These are phyloP conservation scores for Penicillium vulpinum DNA, from an alignment of 2,329 filamentous ascomycete genomes.

Conservation along the genomic window DNA sequence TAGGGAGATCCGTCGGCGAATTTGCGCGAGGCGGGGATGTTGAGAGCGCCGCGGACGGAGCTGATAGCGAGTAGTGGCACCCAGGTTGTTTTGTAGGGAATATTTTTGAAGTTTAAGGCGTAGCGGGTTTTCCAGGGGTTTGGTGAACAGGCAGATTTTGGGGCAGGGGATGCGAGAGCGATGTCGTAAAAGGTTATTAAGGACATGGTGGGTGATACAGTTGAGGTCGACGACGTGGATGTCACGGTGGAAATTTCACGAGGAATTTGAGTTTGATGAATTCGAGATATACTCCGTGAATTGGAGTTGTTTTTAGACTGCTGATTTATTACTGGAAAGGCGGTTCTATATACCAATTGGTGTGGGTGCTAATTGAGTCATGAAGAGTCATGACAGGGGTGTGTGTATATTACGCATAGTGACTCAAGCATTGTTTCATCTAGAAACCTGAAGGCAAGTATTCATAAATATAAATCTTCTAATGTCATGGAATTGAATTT, in stretches of 20 bases:
- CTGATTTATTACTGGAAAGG: background rate
- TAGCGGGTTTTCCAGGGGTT: constrained; percentile 56
- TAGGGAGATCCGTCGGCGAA: constrained; percentile 55
- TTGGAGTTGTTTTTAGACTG: too few relatives aligned
- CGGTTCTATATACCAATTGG: background rate
- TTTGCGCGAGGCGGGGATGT: constrained; percentile 54
- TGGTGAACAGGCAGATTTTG: constrained; percentile 40
- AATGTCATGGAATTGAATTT: too few relatives aligned
- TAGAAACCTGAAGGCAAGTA: too few relatives aligned
- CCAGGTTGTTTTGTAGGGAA: constrained; percentile 55
- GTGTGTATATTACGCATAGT: too few relatives aligned
- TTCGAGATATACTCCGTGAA: background rate
- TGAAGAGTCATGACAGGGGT: background rate
- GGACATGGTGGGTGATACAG: background rate
- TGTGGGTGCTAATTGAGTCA: background rate
- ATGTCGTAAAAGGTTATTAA: constrained; percentile 50
- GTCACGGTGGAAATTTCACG: background rate
- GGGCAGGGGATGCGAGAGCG: constrained; percentile 36
- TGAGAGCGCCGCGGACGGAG: constrained; percentile 49
- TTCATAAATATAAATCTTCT: too few relatives aligned
- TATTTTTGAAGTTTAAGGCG: constrained; percentile 52
- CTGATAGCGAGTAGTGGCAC: constrained; percentile 55
- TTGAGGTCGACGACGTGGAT: background rate
- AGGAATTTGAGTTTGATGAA: background rate
- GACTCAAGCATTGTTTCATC: too few relatives aligned